Evolutionary conservation across 2,329 filamentous ascomycete genomes (phyloP).

Genomic region (Fusarium decemcellulare): DNA sequence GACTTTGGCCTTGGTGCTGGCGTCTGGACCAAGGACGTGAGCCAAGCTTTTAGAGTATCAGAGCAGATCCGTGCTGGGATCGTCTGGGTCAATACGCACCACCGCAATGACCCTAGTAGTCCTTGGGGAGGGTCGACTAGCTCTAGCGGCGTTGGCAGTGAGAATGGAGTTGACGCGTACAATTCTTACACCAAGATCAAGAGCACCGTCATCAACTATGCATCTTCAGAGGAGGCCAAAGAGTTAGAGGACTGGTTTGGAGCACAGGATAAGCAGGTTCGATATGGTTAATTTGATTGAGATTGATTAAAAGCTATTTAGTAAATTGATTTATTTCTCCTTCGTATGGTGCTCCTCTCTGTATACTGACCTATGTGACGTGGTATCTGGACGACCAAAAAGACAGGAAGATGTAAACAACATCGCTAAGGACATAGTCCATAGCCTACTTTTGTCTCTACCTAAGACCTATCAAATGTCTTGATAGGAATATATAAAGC

Average conservation of each 20-base stretch:
- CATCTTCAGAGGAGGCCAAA: constrained; percentile 65
- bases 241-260: constrained; percentile 77
- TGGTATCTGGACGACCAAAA: too few species aligned
- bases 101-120: constrained; percentile 79
- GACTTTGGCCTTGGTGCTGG: constrained; percentile 84
- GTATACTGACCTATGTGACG: too few species aligned
- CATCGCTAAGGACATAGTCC: too few species aligned
- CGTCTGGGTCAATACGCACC: constrained; percentile 73
- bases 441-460: too few species aligned
- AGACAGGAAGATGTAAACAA: too few species aligned
- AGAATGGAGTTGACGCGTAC: constrained; percentile 78
- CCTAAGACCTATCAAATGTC: too few species aligned
- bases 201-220: constrained; percentile 80
- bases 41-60: constrained; percentile 80
- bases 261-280: constrained; percentile 67
- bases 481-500: too few species aligned
- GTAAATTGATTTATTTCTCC: too few species aligned
- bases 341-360: too few species aligned
- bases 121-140: constrained; percentile 77
- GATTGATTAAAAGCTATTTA: too few species aligned
- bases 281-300: constrained; percentile 45
- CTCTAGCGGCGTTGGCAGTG: constrained; percentile 77
- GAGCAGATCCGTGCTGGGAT: constrained; percentile 78
- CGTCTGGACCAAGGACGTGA: constrained; percentile 83
- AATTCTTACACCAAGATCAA: constrained; percentile 72